Conservation (phyloP, 495 filamentous ascomycete genomes). For the Parathielavia hyrcaniae region DNA sequence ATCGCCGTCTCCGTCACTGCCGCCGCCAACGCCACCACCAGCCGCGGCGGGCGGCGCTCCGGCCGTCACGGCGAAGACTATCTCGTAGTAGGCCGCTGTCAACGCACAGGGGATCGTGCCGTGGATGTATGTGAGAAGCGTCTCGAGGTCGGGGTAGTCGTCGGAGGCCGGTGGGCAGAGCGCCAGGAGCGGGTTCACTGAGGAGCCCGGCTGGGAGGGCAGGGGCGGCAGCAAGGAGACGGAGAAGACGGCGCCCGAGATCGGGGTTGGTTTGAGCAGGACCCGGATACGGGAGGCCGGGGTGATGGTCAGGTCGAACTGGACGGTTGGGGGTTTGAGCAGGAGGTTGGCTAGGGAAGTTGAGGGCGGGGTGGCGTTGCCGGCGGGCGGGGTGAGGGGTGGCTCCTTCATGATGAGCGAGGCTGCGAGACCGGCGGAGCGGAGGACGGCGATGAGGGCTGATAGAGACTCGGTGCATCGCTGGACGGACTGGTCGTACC, state of each 20-base stretch:
- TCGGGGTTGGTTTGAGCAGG: conserved; percentile 26
- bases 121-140: conserved; percentile 24
- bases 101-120: conserved; percentile 27
- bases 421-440: conserved; percentile 24
- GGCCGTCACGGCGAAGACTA: background rate
- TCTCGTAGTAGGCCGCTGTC: conserved; percentile 15
- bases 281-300: conserved; percentile 32
- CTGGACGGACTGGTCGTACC: conserved; percentile 48
- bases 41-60: background rate
- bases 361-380: conserved; percentile 7
- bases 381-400: conserved; percentile 12
- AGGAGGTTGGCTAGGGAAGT: conserved; percentile 21
- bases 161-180: background rate
- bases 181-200: conserved; percentile 21
- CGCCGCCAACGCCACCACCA: background rate
- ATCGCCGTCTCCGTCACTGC: background rate
- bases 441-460: conserved; percentile 19
- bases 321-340: conserved; percentile 24
- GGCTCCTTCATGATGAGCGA: conserved; percentile 27
- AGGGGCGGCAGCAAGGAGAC: conserved; percentile 30
- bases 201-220: background rate
- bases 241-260: conserved; percentile 29
- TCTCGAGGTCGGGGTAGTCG: conserved; percentile 21
- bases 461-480: conserved; percentile 18
- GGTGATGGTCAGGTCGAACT: conserved; percentile 40